These are phyloP conservation scores for Endocladia muricata DNA, from an alignment of 31 red algal genomes.

Conservation along the genomic window DNA sequence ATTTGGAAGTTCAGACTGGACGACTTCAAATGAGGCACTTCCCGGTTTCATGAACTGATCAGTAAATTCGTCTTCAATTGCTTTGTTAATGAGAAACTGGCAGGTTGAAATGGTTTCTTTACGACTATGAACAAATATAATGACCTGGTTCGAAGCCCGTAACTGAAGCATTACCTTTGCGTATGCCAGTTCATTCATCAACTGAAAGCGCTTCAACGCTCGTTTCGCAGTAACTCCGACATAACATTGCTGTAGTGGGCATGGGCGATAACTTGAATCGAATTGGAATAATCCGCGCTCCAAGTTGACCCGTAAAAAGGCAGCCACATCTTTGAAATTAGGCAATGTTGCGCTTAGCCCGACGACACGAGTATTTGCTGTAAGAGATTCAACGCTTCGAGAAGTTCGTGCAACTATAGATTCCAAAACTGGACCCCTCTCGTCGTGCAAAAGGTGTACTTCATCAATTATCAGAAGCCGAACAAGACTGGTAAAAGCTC, in stretches of 20 bases:
- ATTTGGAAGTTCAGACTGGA: conserved; percentile 48
- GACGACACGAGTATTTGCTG: conserved; percentile 58
- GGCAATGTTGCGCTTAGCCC: conserved; percentile 96
- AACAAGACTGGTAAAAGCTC: conserved; percentile 52
- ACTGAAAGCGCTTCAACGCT: conserved; percentile 74
- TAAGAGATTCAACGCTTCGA: conserved; percentile 44
- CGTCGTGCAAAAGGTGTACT: conserved; percentile 94
- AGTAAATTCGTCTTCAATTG: conserved; percentile 69
- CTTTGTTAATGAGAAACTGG: conserved; percentile 64
- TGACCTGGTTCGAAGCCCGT: conserved; percentile 62
- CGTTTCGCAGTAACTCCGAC: conserved; percentile 82
- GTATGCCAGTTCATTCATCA: conserved; percentile 85
- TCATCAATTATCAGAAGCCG: conserved; percentile 94
- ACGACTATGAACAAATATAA: conserved; percentile 95
- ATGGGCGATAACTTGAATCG: conserved; percentile 75
- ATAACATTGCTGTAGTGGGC: conserved; percentile 77
- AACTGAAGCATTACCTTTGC: conserved; percentile 64
- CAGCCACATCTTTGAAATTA: conserved; percentile 92
- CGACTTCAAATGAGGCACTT: conserved; percentile 50
- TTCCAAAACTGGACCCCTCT: conserved; percentile 94
- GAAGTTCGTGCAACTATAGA: conserved; percentile 79
- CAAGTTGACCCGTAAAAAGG: conserved; percentile 71
- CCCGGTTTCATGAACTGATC: conserved; percentile 70
- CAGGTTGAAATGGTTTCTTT: conserved; percentile 83
- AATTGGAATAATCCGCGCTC: conserved; percentile 82